Evolutionary conservation across 176 grass and related monocot species (phyloP), one percentile per base, ranked within the genome.

Genomic region (Oryza longistaminata): DNA sequence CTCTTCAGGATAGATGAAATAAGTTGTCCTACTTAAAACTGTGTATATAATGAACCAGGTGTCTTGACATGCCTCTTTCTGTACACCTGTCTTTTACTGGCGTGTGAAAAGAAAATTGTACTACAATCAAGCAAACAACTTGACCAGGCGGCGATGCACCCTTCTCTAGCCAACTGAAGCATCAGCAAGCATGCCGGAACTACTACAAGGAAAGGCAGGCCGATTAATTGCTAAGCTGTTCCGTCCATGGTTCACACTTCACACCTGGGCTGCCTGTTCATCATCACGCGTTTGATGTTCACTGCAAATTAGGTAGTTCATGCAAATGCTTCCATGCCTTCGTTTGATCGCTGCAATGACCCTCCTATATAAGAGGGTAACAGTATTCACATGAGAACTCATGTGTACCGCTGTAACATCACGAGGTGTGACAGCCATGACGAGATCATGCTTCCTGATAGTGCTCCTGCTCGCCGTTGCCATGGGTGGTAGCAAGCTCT

Each of bases 281-380:
- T 46, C 35, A 66, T 73, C 91, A 89, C 83, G 87, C 89, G 37
- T 85, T 78, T 82, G 80, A 70, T 68, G 84, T 81, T 96, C 69
- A 33, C 72, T 14, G 68, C 33, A 68, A 68, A 85, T 93, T 86
- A 90, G 94, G 86, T 93, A 24, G 81, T 39, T 81, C 94, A 96
- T 81, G 88, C 78, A 73, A 58, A 89, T 76, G 79, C 49, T 75
- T 27, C 83, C 71, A 37, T 76, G 58, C 37, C 70, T 53, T 66
- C 77, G 24, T 69, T 5, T 62, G 58, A 22, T 62, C 58, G 58
- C 49, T 15, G 46, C 5, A 26, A 84, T 2, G 61, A 14, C 37
- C 27, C 33, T 25, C 68, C 85, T 96, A 91, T 93, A 90, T 88
- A 91, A 87, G 65, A 81, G 44, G 11, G 13, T 34, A 64, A 75